These are phyloP conservation scores for Pseudogymnoascus sp. DNA, from an alignment of 2,329 filamentous ascomycete genomes.

Conservation along the genomic window DNA sequence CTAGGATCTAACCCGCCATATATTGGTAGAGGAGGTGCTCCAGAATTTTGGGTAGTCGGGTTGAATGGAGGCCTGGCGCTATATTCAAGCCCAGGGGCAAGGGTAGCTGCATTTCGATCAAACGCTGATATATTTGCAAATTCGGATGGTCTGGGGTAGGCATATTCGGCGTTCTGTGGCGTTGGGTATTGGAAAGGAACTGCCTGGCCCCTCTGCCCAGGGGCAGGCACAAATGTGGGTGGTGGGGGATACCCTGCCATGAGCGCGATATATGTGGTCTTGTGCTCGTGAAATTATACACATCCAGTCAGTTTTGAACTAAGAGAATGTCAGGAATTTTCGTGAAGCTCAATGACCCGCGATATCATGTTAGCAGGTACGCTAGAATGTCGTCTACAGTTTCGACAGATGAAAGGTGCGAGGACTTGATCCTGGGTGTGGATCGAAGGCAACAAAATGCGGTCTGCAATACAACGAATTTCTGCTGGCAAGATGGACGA, in stretches of 20 bases:
- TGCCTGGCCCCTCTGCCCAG: background rate
- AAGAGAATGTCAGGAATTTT: background rate
- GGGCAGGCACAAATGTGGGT: conserved; percentile 32
- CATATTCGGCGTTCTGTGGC: background rate
- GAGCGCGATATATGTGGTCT: conserved; percentile 12
- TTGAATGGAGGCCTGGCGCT: conserved; percentile 15
- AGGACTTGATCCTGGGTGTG: background rate
- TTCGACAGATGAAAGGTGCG: background rate
- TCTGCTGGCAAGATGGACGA: background rate
- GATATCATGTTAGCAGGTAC: conserved; percentile 1
- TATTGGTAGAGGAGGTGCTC: conserved; percentile 23
- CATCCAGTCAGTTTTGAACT: background rate
- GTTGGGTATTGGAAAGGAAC: background rate
- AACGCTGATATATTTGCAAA: conserved; percentile 20
- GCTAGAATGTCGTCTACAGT: background rate
- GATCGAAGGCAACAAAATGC: background rate
- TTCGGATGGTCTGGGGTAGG: conserved; percentile 19
- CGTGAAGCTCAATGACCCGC: background rate
- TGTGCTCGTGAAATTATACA: background rate
- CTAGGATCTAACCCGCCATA: conserved; percentile 24
- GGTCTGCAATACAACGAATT: background rate
- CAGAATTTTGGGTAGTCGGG: conserved; percentile 19
- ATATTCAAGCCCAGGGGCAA: background rate
- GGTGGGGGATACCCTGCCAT: conserved; percentile 41
- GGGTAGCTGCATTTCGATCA: conserved; percentile 19